These are phyloP conservation scores for Globisporangium recalcitrans DNA, from an alignment of 352 stramenopile genomes.

Conservation along the genomic window DNA sequence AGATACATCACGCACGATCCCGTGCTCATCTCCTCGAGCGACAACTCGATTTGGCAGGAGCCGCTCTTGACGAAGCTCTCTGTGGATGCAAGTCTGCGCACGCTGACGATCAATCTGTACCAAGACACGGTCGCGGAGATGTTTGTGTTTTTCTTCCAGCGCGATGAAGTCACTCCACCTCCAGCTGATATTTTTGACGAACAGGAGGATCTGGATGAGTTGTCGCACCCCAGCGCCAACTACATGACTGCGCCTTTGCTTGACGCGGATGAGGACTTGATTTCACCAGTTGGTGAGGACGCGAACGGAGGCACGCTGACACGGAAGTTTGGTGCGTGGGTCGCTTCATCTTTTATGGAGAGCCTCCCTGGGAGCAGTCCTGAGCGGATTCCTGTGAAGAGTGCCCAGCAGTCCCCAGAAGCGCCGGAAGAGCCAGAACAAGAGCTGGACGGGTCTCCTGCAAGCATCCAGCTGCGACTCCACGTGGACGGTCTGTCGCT, in stretches of 20 bases:
- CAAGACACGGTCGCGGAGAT: conserved; percentile 72
- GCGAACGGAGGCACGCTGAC: conserved; percentile 36
- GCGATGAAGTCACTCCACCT: conserved; percentile 14
- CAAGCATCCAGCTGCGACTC: conserved; percentile 69
- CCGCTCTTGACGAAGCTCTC: conserved; percentile 62
- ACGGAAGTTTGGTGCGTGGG: conserved; percentile 50
- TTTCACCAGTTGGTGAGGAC: conserved; percentile 13
- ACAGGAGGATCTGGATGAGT: neutral
- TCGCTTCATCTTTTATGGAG: conserved; percentile 55
- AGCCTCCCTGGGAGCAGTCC: conserved; percentile 20
- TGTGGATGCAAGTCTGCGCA: conserved; percentile 62
- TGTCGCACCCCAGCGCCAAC: neutral
- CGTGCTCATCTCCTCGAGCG: conserved; percentile 24
- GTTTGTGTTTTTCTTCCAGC: conserved; percentile 74
- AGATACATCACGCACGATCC: conserved; percentile 33
- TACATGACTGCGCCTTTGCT: neutral
- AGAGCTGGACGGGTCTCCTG: conserved; percentile 24
- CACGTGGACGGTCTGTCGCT: conserved; percentile 64
- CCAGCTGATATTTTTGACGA: neutral
- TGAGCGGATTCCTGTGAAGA: neutral
- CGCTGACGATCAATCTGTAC: conserved; percentile 69
- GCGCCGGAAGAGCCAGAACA: conserved; percentile 15
- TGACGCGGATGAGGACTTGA: conserved; percentile 8
- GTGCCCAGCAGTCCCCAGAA: conserved; percentile 18
- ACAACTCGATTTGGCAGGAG: conserved; percentile 70